Percentiles rank a stretch among this genome's conserved stretches.
Evolutionary conservation across 1,284 basidiomycete genomes (phyloP).

Genomic region (Papiliotrema fonsecae): DNA sequence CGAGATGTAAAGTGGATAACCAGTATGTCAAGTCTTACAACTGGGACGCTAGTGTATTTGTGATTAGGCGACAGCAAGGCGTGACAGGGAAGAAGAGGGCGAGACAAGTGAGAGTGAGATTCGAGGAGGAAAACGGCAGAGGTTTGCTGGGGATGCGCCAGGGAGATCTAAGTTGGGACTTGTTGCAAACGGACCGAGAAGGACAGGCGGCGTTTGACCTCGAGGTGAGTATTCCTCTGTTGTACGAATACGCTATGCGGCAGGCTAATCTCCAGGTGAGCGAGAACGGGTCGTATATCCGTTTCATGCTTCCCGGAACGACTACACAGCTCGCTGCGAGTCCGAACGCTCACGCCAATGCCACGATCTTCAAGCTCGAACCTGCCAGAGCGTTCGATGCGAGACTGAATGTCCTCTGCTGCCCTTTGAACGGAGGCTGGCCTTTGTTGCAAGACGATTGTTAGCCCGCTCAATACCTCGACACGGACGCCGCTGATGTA

Average conservation of each 20-base stretch:
- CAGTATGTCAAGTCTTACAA: slow-evolving; percentile 32
- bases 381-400: slow-evolving; percentile 27
- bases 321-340: slow-evolving; percentile 24
- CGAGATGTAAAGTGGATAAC: slow-evolving; percentile 29
- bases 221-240: slow-evolving; percentile 21
- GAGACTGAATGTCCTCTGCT: slow-evolving; percentile 45
- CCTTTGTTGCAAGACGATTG: slow-evolving; percentile 46
- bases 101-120: slow-evolving; percentile 19
- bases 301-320: slow-evolving; percentile 30
- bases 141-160: slow-evolving; percentile 31
- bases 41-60: slow-evolving; percentile 39
- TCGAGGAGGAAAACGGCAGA: slow-evolving; percentile 38
- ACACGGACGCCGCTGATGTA: not conserved
- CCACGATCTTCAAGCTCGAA: slow-evolving; percentile 27
- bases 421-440: slow-evolving; percentile 43
- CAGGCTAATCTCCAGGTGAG: too few relatives aligned
- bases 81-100: slow-evolving; percentile 14
- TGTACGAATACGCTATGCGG: not conserved
- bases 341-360: slow-evolving; percentile 14
- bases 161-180: slow-evolving; percentile 23
- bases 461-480: slow-evolving; percentile 10
- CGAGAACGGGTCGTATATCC: slow-evolving; percentile 29
- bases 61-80: slow-evolving; percentile 7
- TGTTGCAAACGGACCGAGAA: slow-evolving; percentile 16
- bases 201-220: slow-evolving; percentile 31